Evolutionary conservation across 805 yeast genomes (phyloP), one percentile per base, ranked within the genome.

Genomic region (Spathaspora passalidarum): DNA sequence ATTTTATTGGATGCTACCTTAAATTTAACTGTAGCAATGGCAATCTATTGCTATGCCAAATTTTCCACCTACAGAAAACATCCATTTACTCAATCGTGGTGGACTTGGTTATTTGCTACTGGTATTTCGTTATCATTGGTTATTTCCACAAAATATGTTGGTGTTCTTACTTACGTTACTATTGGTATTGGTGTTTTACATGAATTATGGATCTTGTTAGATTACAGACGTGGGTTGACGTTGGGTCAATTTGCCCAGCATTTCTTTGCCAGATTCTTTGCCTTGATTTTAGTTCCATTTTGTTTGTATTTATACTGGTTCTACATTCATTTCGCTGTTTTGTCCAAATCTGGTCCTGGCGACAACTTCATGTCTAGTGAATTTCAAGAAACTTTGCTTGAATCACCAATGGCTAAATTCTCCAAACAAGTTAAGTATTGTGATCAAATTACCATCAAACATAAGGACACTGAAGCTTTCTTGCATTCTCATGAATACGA

Each of bases 71-170:
- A 80, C 60, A 79, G 94, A 59, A 68, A 66, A 41, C 56, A 57
- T 18, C 88, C 98, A 9, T 92, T 88, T 62, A 59, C 87, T 13
- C 54, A 54, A 35, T 51, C 71, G 45, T 94, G 99, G 99, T 88
- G 94, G 83, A 68, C 71, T 42, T 94, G 99, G 99, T 75, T 94
- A 40, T 61, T 75, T 21, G 65, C 80, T 38, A 92, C 98, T 5
- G 99, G 99, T 34, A 72, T 88, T 7, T 75, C 92, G 1, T 76
- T 94, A 48, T 88, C 97, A 0, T 83, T 92, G 62, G 97, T 94
- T 25, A 92, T 94, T 49, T 86, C 96, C 38, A 94, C 97, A 47
- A 94, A 94, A 63, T 91, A 94, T 65, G 97, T 94, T 37, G 99
- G 99, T 65, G 86, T 86, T 7, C 86, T 94, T 73, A 90, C 98